Evolutionary conservation across 208 protist species (phyloP).

Genomic region (Leishmania guyanensis): DNA sequence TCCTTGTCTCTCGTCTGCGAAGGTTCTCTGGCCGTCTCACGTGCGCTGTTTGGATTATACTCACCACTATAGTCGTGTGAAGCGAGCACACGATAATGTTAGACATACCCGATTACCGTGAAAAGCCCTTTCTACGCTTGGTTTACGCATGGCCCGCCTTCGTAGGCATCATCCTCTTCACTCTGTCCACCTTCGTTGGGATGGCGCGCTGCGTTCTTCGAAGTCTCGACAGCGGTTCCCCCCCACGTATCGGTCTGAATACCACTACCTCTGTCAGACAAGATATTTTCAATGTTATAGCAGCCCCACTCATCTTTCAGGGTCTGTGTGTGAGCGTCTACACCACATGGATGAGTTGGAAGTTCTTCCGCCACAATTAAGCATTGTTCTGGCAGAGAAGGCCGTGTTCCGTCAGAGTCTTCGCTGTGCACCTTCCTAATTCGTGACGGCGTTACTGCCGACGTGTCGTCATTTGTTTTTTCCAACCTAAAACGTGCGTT

Average conservation of each 20-base stretch:
- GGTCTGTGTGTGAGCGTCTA: slow-evolving; percentile 53
- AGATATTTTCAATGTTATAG: slow-evolving; percentile 41
- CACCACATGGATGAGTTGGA: slow-evolving; percentile 78
- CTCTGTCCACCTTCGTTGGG: slow-evolving; percentile 33
- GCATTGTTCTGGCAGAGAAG: no score
- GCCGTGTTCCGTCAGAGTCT: background rate
- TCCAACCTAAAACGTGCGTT: background rate
- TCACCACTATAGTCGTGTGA: background rate
- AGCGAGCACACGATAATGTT: background rate
- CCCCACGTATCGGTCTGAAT: slow-evolving; percentile 7
- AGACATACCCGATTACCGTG: slow-evolving; percentile 24
- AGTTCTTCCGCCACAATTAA: slow-evolving; percentile 84
- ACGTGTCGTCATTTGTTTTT: background rate
- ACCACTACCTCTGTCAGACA: slow-evolving; percentile 20
- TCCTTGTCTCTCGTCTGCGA: background rate
- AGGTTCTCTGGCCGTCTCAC: background rate
- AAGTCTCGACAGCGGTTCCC: background rate
- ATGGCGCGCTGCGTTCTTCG: slow-evolving; percentile 17
- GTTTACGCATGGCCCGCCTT: slow-evolving; percentile 68
- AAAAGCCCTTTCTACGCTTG: slow-evolving; percentile 43
- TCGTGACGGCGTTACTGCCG: background rate
- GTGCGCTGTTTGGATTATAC: background rate
- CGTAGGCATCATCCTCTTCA: slow-evolving; percentile 33
- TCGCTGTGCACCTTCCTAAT: background rate
- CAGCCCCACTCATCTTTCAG: slow-evolving; percentile 28